Evolutionary conservation across 495 filamentous ascomycete genomes (phyloP), one percentile per base, ranked within the genome.

Genomic region (Daldinia grandis): DNA sequence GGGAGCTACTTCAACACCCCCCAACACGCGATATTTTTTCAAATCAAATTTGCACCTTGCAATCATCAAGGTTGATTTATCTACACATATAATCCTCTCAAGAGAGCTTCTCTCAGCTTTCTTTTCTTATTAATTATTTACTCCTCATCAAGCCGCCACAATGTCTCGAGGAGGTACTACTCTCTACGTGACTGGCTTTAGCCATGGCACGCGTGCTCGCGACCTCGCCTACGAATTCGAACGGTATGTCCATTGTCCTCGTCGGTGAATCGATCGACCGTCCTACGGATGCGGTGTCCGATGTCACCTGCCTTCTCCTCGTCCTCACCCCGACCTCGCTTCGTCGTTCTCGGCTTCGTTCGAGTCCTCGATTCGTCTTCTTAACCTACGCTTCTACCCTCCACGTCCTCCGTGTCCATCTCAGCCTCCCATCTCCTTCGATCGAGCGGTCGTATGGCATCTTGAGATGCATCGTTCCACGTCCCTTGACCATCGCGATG

Each of bases 141-240:
- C 66, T 56, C 58, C 61, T 63, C 68, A 57, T 63, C 30, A 57
- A 49, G 51, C 59, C 79, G 84, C 70, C 74, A 98, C 24, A 21
- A 47, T 97, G 94, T 97, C 94, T 87, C 93, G 94, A 72, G 89
- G 92, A 76, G 89, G 91, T 60, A 97, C 94, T 44, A 99, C 95
- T 31, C 93, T 99, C 62, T 99, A 99, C 86, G 95, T 98, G 73
- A 86, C 85, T 76, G 95, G 95, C 86, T 99, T 99, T 82, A 95
- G 95, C 85, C 95, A 97, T 81, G 96, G 95, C 77, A 99, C 95
- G 80, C 94, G 95, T 85, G 95, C 95, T 79, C 93, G 96, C 88
- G 95, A 99, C 84, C 93, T 99, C 82, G 95, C 95, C 85, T 98
- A 97, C 92, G 95, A 99, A 74, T 77, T 77, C 75, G 76, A 77